A percentile compares a stretch with the other conserved stretches of the same genome.
Evolutionary conservation across 345 rosid genomes (phyloP).

Genomic region (Bruguiera gymnorhiza): DNA sequence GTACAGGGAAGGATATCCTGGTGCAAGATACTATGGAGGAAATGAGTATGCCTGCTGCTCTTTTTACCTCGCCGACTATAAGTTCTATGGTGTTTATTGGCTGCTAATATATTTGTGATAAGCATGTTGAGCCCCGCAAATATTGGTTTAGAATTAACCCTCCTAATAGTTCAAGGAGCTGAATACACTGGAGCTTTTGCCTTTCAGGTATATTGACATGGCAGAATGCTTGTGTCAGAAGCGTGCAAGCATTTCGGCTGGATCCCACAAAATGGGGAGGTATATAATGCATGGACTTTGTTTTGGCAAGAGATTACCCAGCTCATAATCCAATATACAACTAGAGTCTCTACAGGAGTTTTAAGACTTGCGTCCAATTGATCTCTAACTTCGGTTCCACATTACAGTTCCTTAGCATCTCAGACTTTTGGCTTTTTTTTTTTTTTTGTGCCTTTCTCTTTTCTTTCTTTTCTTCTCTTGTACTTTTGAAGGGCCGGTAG

Average conservation of each 20-base stretch:
- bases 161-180: conserved; percentile 1
- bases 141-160: not conserved
- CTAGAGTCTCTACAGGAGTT: not conserved
- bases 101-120: not conserved
- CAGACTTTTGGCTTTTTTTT: no score
- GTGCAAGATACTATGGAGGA: conserved; percentile 99
- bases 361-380: not conserved
- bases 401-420: no score
- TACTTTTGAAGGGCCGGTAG: not conserved
- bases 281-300: conserved; percentile 18
- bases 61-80: not conserved
- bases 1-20: conserved; percentile 99
- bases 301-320: not conserved
- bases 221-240: conserved; percentile 93
- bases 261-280: conserved; percentile 99
- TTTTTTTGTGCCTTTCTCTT: not conserved
- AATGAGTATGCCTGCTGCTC: conserved; percentile 62
- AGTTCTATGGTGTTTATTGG: not conserved
- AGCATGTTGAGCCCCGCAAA: not conserved
- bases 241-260: conserved; percentile 89
- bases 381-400: no score
- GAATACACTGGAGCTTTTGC: conserved; percentile 18
- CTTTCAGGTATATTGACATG: conserved; percentile 90
- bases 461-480: not conserved
- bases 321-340: not conserved